Conservation (phyloP, 352 stramenopile species). For the Pythium vanterpoolii region DNA sequence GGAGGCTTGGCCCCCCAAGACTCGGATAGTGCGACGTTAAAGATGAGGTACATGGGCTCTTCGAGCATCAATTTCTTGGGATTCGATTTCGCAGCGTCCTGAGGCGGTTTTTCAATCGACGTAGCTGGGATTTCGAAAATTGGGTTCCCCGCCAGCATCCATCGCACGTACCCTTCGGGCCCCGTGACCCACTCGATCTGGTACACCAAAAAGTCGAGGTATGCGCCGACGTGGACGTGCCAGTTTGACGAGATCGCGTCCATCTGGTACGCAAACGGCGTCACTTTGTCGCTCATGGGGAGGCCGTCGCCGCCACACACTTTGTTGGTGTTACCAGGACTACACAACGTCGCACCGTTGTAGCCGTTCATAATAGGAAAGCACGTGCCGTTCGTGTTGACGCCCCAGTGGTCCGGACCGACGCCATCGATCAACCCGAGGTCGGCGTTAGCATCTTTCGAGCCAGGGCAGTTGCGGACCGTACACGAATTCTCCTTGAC, state of each 20-base stretch:
- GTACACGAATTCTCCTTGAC: constrained; percentile 52
- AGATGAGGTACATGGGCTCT: constrained; percentile 94
- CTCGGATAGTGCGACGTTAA: constrained; percentile 94
- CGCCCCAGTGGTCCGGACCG: constrained; percentile 38
- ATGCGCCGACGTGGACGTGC: constrained; percentile 73
- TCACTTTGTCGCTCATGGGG: constrained; percentile 24
- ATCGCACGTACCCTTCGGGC: constrained; percentile 51
- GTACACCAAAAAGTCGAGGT: constrained; percentile 77
- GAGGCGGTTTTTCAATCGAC: constrained; percentile 45
- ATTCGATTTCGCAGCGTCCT: constrained; percentile 52
- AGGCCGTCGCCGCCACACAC: constrained; percentile 23
- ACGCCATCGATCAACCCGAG: constrained; percentile 39
- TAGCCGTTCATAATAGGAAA: constrained; percentile 59
- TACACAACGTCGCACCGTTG: constrained; percentile 54
- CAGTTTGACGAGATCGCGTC: constrained; percentile 93
- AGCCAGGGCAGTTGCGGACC: constrained; percentile 34
- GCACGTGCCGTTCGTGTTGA: constrained; percentile 66
- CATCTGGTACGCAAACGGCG: constrained; percentile 76
- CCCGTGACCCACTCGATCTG: constrained; percentile 71
- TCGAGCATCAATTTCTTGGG: constrained; percentile 90
- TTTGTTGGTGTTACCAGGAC: constrained; percentile 39
- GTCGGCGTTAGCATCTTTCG: constrained; percentile 52
- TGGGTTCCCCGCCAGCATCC: constrained; percentile 79
- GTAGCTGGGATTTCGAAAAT: constrained; percentile 85
- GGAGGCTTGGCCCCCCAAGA: constrained; percentile 82